A percentile compares a stretch with the other conserved stretches of the same genome.
Evolutionary conservation across 2,329 filamentous ascomycete genomes (phyloP).

Genomic region (Penicillium digitatum): DNA sequence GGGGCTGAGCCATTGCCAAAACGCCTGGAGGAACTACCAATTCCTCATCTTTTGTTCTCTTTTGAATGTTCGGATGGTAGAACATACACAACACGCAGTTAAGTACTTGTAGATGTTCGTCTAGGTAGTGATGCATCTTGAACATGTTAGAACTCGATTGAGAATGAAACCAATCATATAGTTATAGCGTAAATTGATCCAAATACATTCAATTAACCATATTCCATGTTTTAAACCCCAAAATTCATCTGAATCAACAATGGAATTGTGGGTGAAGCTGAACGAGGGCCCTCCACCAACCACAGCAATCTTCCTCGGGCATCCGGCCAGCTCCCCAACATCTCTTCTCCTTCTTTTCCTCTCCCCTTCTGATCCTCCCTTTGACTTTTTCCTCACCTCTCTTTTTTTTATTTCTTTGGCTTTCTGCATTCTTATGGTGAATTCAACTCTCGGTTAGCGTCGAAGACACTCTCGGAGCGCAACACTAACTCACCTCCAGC

Average conservation of each 20-base stretch:
- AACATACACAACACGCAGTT: background rate
- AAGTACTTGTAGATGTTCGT: background rate
- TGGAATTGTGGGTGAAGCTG: slow-evolving; percentile 24
- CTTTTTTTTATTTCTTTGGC: slow-evolving; percentile 20
- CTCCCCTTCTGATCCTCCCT: slow-evolving; percentile 24
- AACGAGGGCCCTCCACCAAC: slow-evolving; percentile 23
- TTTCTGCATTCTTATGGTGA: slow-evolving; percentile 15
- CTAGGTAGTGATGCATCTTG: background rate
- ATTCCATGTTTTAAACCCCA: background rate
- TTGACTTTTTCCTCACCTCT: slow-evolving; percentile 22
- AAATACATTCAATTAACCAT: background rate
- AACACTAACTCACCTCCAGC: slow-evolving; percentile 31
- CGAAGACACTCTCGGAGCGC: slow-evolving; percentile 1
- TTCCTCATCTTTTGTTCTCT: background rate
- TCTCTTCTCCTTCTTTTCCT: slow-evolving; percentile 21
- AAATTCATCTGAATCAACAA: slow-evolving; percentile 10
- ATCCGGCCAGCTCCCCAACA: slow-evolving; percentile 22
- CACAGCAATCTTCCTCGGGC: slow-evolving; percentile 20
- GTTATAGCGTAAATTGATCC: background rate
- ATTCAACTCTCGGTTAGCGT: slow-evolving; percentile 11
- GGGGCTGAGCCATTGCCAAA: slow-evolving; percentile 17
- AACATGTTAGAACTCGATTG: background rate
- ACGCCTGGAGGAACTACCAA: background rate
- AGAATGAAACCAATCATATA: background rate
- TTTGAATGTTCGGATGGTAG: background rate